Conservation (phyloP, 257 asterid genomes). For the Prunella vulgaris region DNA sequence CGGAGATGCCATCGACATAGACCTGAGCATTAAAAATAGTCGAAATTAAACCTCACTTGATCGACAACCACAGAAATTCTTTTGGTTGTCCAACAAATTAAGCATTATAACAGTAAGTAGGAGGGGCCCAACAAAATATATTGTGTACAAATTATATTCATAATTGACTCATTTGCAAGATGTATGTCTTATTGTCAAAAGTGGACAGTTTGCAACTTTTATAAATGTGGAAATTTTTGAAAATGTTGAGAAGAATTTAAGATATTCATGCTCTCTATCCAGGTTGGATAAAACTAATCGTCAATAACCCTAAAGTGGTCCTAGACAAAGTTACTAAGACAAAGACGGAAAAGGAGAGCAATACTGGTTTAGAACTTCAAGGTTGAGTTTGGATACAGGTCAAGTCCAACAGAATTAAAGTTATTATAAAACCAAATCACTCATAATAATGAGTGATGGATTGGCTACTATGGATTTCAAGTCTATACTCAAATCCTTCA, state of each 20-base stretch:
- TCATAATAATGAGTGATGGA: background rate
- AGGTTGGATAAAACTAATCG: no score
- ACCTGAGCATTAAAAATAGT: conserved; percentile 42
- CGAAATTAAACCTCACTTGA: background rate
- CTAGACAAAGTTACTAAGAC: background rate
- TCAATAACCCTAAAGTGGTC: background rate
- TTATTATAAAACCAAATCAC: no score
- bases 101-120: background rate
- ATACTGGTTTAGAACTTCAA: background rate
- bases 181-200: background rate
- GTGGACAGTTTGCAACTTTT: background rate
- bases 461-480: background rate
- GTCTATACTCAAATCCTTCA: background rate
- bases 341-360: background rate
- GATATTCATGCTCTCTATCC: conserved; percentile 6
- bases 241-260: background rate
- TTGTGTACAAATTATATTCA: background rate
- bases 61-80: background rate
- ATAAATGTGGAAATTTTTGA: background rate
- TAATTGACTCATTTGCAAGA: background rate
- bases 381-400: background rate
- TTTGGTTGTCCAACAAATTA: background rate
- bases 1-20: conserved; percentile 60
- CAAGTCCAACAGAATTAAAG: no score
- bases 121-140: background rate